A percentile compares a stretch with the other conserved stretches of the same genome.
These are phyloP conservation scores for Acer campestre DNA, from an alignment of 345 rosid species.

Conservation along the genomic window DNA sequence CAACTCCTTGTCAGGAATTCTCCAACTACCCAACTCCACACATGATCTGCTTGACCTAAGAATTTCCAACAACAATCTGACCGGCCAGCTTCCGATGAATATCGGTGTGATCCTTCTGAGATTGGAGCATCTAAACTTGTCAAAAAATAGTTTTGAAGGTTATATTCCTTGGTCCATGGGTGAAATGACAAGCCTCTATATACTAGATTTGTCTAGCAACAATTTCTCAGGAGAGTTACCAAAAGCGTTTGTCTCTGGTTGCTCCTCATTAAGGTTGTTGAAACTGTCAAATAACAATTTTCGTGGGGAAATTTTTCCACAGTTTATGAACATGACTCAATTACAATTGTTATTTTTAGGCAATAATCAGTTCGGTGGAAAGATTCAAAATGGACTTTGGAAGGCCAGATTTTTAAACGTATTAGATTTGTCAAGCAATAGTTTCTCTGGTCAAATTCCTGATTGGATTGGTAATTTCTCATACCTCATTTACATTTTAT, in stretches of 20 bases:
- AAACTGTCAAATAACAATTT: background rate
- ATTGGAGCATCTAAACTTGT: background rate
- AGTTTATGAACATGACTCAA: background rate
- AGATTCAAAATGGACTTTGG: background rate
- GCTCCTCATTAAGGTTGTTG: background rate
- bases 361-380: background rate
- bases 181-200: background rate
- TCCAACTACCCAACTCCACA: background rate
- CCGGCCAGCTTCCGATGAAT: background rate
- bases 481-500: rapidly evolving
- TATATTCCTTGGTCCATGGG: background rate
- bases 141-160: background rate
- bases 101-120: too few species aligned
- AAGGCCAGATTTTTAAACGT: too few species aligned
- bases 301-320: background rate
- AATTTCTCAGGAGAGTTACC: background rate
- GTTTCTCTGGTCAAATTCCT: background rate
- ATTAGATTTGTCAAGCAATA: background rate
- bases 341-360: rapidly evolving
- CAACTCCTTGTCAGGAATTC: background rate
- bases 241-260: background rate
- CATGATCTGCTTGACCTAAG: background rate
- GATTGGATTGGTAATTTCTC: background rate
- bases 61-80: background rate
- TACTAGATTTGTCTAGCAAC: background rate